phyloP scores from a whole-genome alignment of 106 monocot species.

The Dendrobium catenatum region DNA sequence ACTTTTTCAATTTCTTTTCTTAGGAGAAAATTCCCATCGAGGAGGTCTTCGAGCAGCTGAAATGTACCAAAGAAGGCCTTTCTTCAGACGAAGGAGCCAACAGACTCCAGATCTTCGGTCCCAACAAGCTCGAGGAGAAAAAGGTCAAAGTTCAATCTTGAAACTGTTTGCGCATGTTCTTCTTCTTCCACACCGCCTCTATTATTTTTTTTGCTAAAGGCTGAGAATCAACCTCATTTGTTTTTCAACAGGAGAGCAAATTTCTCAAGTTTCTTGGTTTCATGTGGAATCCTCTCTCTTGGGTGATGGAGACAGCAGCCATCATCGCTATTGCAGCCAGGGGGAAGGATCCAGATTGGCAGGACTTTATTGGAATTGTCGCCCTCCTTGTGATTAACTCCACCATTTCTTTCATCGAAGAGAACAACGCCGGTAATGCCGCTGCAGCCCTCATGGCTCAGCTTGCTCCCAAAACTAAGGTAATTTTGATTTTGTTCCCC shows the following conservation, averaged over 20 bases:
- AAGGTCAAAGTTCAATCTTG: constrained; percentile 26
- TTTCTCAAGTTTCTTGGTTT: constrained; percentile 92
- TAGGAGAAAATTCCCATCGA: constrained; percentile 88
- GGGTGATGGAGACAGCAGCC: constrained; percentile 99
- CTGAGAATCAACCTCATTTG: not conserved
- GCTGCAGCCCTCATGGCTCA: constrained; percentile 96
- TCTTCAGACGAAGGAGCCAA: constrained; percentile 50
- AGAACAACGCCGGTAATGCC: constrained; percentile 97
- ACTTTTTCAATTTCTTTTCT: not conserved
- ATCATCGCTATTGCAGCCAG: constrained; percentile 91
- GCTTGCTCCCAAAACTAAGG: constrained; percentile 95
- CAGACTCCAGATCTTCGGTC: constrained; percentile 80
- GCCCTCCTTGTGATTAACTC: constrained; percentile 92
- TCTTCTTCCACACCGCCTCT: not conserved
- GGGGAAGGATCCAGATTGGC: constrained; percentile 86
- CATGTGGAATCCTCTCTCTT: constrained; percentile 99
- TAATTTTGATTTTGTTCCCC: constrained; percentile 4
- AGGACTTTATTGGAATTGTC: constrained; percentile 94
- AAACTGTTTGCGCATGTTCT: not conserved
- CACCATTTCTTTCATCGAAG: constrained; percentile 96
- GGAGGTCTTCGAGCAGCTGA: constrained; percentile 92
- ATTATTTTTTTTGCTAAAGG: not conserved
- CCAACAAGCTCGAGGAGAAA: constrained; percentile 99
- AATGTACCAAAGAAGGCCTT: constrained; percentile 87
- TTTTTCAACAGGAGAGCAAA: constrained; percentile 70